These are phyloP conservation scores for Serendipita sp. DNA, from an alignment of 768 basidiomycete species.

Conservation along the genomic window DNA sequence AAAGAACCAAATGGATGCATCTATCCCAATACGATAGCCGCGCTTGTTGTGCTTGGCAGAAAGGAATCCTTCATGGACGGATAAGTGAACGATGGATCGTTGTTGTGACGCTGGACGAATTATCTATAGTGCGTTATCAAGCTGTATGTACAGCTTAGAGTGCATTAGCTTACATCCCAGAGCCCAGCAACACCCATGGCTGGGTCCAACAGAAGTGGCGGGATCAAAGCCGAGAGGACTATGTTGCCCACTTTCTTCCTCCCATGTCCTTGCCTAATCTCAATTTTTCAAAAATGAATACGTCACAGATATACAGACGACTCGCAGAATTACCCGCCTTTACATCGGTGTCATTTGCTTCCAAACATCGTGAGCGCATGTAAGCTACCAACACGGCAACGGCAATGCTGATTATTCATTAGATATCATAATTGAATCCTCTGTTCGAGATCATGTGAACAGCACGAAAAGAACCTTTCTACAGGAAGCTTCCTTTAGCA, in stretches of 20 bases:
- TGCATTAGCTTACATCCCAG: slow-evolving; percentile 23
- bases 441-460: background rate
- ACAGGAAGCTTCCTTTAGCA: background rate
- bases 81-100: slow-evolving; percentile 62
- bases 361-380: background rate
- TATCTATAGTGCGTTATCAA: slow-evolving; percentile 23
- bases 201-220: background rate
- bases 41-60: slow-evolving; percentile 46
- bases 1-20: slow-evolving; percentile 38
- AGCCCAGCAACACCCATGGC: slow-evolving; percentile 25
- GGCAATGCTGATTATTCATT: background rate
- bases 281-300: background rate
- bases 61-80: slow-evolving; percentile 60
- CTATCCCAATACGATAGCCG: slow-evolving; percentile 73
- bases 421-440: background rate
- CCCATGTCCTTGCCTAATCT: background rate
- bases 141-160: background rate
- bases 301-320: background rate
- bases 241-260: background rate
- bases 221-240: background rate
- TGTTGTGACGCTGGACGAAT: slow-evolving; percentile 53
- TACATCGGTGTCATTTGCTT: background rate
- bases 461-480: background rate
- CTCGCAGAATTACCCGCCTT: background rate
- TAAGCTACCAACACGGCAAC: background rate